Evolutionary conservation across 768 basidiomycete species (phyloP).

Genomic region (Termitomyces sp.): DNA sequence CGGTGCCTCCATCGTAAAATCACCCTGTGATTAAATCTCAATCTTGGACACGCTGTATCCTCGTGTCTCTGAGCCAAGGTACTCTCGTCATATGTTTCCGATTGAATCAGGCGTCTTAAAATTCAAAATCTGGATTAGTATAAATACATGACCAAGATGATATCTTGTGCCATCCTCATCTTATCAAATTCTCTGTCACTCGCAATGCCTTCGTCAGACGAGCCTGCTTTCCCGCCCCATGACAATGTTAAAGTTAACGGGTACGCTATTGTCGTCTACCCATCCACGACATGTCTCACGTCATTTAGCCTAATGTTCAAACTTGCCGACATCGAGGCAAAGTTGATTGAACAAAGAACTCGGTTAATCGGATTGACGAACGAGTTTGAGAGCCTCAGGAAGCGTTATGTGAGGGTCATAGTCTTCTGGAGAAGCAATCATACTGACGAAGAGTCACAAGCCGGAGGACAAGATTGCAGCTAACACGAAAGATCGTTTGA

Average conservation of each 20-base stretch:
- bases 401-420: slow-evolving; percentile 1
- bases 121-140: neutral
- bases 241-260: slow-evolving; percentile 2
- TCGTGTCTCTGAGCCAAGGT: neutral
- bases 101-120: neutral
- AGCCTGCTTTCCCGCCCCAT: slow-evolving; percentile 4
- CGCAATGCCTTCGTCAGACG: slow-evolving; percentile 5
- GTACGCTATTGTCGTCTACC: neutral
- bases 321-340: slow-evolving; percentile 6
- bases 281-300: neutral
- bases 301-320: slow-evolving; percentile 1
- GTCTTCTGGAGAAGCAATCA: neutral
- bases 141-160: neutral
- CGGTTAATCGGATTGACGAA: neutral
- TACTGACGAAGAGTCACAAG: neutral
- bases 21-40: neutral
- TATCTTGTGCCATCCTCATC: neutral
- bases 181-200: neutral
- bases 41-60: neutral
- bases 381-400: slow-evolving; percentile 6
- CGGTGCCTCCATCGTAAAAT: neutral
- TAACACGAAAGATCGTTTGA: slow-evolving; percentile 1
- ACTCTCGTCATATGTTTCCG: neutral
- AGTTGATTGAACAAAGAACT: slow-evolving; percentile 7
- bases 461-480: slow-evolving; percentile 1